These are phyloP conservation scores for Neofusicoccum sp. DNA, from an alignment of 2,329 filamentous ascomycete genomes.

Conservation along the genomic window DNA sequence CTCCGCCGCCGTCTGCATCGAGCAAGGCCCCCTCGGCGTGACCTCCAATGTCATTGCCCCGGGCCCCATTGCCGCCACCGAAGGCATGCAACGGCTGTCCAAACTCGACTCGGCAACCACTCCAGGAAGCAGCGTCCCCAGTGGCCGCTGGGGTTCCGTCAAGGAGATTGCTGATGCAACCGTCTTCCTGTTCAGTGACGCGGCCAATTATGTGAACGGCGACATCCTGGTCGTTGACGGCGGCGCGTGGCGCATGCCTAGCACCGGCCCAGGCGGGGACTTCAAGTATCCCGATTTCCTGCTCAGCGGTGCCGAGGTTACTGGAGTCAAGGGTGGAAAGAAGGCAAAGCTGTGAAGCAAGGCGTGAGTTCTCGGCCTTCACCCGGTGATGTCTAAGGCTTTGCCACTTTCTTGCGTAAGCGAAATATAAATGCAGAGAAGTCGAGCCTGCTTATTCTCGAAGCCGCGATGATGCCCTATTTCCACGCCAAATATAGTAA, in stretches of 20 bases:
- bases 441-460: background rate
- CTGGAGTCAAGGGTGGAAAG: conserved; percentile 62
- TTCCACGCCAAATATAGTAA: conserved; percentile 4
- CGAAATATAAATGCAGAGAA: conserved; percentile 15
- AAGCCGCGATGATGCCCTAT: background rate
- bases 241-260: conserved; percentile 52
- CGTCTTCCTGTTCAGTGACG: conserved; percentile 83
- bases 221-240: conserved; percentile 71
- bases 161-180: conserved; percentile 93
- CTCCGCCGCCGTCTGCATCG: conserved; percentile 76
- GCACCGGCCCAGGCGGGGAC: conserved; percentile 39
- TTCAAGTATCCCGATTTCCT: conserved; percentile 62
- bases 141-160: conserved; percentile 75
- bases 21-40: conserved; percentile 85
- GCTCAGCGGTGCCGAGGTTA: conserved; percentile 54
- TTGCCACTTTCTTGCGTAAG: background rate
- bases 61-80: conserved; percentile 82
- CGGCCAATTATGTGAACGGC: conserved; percentile 84
- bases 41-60: conserved; percentile 89
- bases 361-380: background rate
- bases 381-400: background rate
- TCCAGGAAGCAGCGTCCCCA: conserved; percentile 57
- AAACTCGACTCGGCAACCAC: conserved; percentile 35
- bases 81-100: conserved; percentile 56
- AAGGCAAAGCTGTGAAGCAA: conserved; percentile 55